A percentile compares a stretch with the other conserved stretches of the same genome.
Evolutionary conservation across 176 grass and related monocot species (phyloP).

Genomic region (Triticum aestivum): DNA sequence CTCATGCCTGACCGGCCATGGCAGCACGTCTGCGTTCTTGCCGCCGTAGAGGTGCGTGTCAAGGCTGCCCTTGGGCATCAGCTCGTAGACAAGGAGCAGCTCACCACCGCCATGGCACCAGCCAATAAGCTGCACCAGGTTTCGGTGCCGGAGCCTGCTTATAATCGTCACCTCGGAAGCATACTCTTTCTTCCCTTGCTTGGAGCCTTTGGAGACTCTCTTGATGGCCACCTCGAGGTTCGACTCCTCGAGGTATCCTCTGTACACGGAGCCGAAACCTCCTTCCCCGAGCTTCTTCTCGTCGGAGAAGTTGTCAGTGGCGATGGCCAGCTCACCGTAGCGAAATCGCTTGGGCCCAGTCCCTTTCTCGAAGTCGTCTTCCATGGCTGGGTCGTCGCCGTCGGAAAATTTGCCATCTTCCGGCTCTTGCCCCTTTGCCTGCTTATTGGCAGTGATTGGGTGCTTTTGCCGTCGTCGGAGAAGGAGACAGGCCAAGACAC

Average conservation of each 20-base stretch:
- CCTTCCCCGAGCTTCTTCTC: slow-evolving; percentile 34
- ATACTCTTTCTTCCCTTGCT: slow-evolving; percentile 61
- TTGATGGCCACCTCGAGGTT: slow-evolving; percentile 8
- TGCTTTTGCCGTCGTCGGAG: background rate
- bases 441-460: background rate
- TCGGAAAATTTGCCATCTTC: background rate
- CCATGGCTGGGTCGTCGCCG: background rate
- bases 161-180: slow-evolving; percentile 55
- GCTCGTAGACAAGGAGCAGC: slow-evolving; percentile 49
- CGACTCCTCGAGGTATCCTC: background rate
- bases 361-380: slow-evolving; percentile 22
- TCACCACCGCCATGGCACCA: slow-evolving; percentile 57
- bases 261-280: slow-evolving; percentile 26
- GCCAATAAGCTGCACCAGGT: slow-evolving; percentile 66
- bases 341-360: slow-evolving; percentile 15
- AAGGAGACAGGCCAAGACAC: background rate
- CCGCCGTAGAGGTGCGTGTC: slow-evolving; percentile 13
- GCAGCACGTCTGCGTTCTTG: background rate
- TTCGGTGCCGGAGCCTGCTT: slow-evolving; percentile 45
- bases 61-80: slow-evolving; percentile 58
- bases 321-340: slow-evolving; percentile 13
- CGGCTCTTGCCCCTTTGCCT: background rate
- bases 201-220: slow-evolving; percentile 5
- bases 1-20: slow-evolving; percentile 35
- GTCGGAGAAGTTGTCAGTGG: slow-evolving; percentile 23